A percentile compares a stretch with the other conserved stretches of the same genome.
These are phyloP conservation scores for Chamaecrista fasciculata DNA, from an alignment of 306 rosid species.

Conservation along the genomic window DNA sequence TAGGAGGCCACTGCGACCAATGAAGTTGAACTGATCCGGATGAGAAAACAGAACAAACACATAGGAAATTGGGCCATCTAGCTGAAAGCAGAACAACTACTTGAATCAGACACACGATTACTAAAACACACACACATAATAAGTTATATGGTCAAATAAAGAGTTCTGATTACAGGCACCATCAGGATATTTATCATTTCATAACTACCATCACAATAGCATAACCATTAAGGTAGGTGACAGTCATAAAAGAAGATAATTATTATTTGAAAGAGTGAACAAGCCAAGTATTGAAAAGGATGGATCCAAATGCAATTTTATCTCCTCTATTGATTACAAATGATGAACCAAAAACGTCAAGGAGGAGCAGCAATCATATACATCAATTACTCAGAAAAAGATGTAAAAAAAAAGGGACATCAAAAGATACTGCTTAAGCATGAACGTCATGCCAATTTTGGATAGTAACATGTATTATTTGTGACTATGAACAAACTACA, in stretches of 20 bases:
- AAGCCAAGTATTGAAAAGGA: not conserved
- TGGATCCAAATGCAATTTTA: not conserved
- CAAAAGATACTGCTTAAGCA: not conserved
- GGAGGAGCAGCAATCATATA: not conserved
- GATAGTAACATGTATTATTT: too few species aligned
- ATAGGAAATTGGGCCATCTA: slow-evolving; percentile 95
- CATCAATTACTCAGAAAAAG: not conserved
- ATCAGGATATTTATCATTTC: too few species aligned
- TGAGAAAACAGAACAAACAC: slow-evolving; percentile 94
- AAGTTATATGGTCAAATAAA: not conserved
- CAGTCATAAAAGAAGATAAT: not conserved
- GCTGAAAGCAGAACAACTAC: slow-evolving; percentile 56
- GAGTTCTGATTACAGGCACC: too few species aligned
- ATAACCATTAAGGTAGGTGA: not conserved
- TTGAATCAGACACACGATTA: slow-evolving; percentile 33
- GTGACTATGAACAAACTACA: too few species aligned
- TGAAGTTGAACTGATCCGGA: slow-evolving; percentile 98
- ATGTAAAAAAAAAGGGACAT: not conserved
- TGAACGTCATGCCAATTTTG: too few species aligned
- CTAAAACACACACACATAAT: too few species aligned
- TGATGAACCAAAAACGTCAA: not conserved
- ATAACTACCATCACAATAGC: not conserved
- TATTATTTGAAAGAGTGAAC: not conserved
- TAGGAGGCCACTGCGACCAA: slow-evolving; percentile 98
- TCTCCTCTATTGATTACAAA: not conserved